Evolutionary conservation across 495 filamentous ascomycete genomes (phyloP).

Genomic region (Penicillium goetzii): DNA sequence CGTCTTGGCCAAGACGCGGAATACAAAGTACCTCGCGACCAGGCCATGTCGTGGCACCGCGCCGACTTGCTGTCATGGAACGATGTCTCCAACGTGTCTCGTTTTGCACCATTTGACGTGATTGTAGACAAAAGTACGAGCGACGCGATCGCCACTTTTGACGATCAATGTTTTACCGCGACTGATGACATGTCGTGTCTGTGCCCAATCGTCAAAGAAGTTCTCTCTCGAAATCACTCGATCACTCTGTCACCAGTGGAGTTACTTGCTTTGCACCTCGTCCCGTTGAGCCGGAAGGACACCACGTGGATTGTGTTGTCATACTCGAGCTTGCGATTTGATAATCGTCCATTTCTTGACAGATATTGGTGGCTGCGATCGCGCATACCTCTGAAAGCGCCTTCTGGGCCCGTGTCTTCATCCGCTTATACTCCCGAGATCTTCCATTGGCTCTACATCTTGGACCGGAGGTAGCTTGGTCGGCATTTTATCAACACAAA

Average conservation of each 20-base stretch:
- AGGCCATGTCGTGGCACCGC: slow-evolving; percentile 44
- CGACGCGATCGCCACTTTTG: slow-evolving; percentile 46
- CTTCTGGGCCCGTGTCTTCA: slow-evolving; percentile 37
- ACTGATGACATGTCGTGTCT: slow-evolving; percentile 15
- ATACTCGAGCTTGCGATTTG: slow-evolving; percentile 45
- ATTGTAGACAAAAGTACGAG: slow-evolving; percentile 51
- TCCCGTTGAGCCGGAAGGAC: slow-evolving; percentile 35
- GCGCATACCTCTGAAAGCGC: slow-evolving; percentile 44
- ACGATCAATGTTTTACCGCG: slow-evolving; percentile 20
- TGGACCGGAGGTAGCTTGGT: slow-evolving; percentile 36
- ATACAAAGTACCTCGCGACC: slow-evolving; percentile 17
- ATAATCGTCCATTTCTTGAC: slow-evolving; percentile 28
- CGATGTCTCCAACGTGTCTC: slow-evolving; percentile 31
- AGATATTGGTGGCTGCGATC: slow-evolving; percentile 40
- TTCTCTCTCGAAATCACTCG: slow-evolving; percentile 13
- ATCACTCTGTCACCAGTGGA: slow-evolving; percentile 41
- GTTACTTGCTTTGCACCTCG: slow-evolving; percentile 42
- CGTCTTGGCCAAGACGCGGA: slow-evolving; percentile 40
- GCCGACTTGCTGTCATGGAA: slow-evolving; percentile 44
- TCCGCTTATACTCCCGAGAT: slow-evolving; percentile 40
- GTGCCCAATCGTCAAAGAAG: slow-evolving; percentile 32
- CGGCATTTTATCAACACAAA: neutral
- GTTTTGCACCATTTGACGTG: slow-evolving; percentile 42
- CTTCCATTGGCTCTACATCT: slow-evolving; percentile 49
- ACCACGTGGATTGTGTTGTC: slow-evolving; percentile 44